phyloP scores from a whole-genome alignment of 495 filamentous ascomycete species.

The Lichina pygmaea region DNA sequence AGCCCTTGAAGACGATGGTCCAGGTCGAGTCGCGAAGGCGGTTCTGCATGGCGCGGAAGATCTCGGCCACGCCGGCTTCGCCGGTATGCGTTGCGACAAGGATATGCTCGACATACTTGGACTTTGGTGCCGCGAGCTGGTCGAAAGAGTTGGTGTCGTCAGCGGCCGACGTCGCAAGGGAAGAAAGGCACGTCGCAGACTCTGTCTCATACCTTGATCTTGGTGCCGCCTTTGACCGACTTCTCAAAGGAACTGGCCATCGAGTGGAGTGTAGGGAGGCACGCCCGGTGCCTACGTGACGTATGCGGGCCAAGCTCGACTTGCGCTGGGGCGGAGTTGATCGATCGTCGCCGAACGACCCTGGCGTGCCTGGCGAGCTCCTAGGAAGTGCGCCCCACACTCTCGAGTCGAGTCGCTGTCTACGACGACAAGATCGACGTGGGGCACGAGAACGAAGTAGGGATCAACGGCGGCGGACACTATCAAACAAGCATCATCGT shows the following conservation, averaged over 20 bases:
- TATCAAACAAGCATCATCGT: too few relatives aligned
- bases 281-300: too few relatives aligned
- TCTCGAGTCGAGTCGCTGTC: too few relatives aligned
- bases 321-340: too few relatives aligned
- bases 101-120: constrained; percentile 98
- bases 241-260: constrained; percentile 20
- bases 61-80: constrained; percentile 84
- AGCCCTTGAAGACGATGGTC: constrained; percentile 86
- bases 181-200: neutral
- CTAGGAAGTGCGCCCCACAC: too few relatives aligned
- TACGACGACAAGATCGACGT: too few relatives aligned
- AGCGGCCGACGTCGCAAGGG: too few relatives aligned
- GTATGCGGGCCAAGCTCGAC: too few relatives aligned
- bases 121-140: constrained; percentile 86
- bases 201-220: constrained; percentile 4
- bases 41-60: constrained; percentile 74
- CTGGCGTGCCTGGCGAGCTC: too few relatives aligned
- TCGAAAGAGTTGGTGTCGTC: neutral
- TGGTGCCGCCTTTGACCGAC: constrained; percentile 19
- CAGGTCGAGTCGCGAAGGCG: constrained; percentile 86
- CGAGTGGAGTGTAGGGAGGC: neutral
- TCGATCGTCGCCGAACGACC: too few relatives aligned
- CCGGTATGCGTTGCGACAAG: constrained; percentile 84
- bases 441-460: too few relatives aligned
- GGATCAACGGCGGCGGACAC: too few relatives aligned